Evolutionary conservation across 2,329 filamentous ascomycete species (phyloP).

Genomic region (Tolypocladium ophioglossoides): DNA sequence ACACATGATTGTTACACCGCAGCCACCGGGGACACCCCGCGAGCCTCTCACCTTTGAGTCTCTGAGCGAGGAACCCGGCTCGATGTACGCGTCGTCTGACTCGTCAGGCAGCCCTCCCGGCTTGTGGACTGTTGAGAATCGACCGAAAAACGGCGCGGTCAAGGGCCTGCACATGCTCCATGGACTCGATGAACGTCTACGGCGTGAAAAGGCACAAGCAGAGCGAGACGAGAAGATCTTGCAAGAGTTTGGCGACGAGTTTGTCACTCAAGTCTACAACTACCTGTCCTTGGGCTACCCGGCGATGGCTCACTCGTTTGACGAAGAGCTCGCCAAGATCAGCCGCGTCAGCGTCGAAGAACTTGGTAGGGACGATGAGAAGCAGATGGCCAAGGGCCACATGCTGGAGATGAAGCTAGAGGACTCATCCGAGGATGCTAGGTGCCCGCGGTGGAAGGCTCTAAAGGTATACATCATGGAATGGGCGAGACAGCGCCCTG

Average conservation of each 20-base stretch:
- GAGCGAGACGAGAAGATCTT: conserved; percentile 43
- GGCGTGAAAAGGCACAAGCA: conserved; percentile 36
- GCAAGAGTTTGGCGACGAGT: conserved; percentile 67
- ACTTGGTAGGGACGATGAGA: conserved; percentile 60
- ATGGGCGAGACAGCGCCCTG: conserved; percentile 82
- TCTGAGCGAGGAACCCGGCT: conserved; percentile 29
- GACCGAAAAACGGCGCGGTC: conserved; percentile 19
- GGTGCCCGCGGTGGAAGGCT: conserved; percentile 69
- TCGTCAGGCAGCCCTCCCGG: conserved; percentile 8
- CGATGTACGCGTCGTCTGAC: conserved; percentile 13
- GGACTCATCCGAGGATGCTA: conserved; percentile 34
- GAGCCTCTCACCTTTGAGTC: conserved; percentile 33
- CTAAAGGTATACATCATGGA: conserved; percentile 75
- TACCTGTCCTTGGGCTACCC: conserved; percentile 92
- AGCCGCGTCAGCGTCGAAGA: conserved; percentile 58
- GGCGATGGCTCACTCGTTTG: conserved; percentile 70
- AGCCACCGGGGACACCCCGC: conserved; percentile 26
- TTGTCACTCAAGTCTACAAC: conserved; percentile 94
- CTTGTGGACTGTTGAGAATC: conserved; percentile 12
- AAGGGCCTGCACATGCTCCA: conserved; percentile 39
- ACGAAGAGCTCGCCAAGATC: conserved; percentile 77
- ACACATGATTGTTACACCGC: conserved; percentile 40
- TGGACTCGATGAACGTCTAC: conserved; percentile 40
- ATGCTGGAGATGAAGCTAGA: conserved; percentile 47
- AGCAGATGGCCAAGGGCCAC: conserved; percentile 56